Evolutionary conservation across 805 yeast species (phyloP), one percentile per base, ranked within the genome.

Genomic region (Schwanniomyces yamadae): DNA sequence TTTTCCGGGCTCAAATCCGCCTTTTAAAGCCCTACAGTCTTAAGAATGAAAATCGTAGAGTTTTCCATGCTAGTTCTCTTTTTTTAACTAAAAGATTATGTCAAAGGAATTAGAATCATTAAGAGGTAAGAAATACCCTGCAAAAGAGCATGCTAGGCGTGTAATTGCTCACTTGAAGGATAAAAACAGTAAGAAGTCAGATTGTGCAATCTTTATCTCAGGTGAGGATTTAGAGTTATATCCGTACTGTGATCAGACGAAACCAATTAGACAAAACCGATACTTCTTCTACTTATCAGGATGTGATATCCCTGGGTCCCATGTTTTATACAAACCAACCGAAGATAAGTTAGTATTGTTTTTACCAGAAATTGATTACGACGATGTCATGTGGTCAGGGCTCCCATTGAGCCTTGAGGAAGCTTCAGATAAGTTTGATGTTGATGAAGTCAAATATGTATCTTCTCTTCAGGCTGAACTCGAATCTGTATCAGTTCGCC

Each of bases 361-460:
- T 52, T 67, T 93, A 34, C 97, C 98, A 1, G 76, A 84, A 35
- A 71, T 91, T 25, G 96, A 89, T 53, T 63, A 73, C 28, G 98
- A 93, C 28, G 96, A 87, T 54, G 84, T 91, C 27, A 84, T 93
- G 88, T 91, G 99, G 99, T 82, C 93, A 39, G 99, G 99, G 0
- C 54, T 83, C 60, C 99, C 99, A 4, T 44, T 87, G 34, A 65
- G 77, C 25, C 44, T 71, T 3, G 81, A 82, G 31, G 80, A 82
- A 13, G 96, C 96, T 0, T 36, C 59, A 32, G 55, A 66, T 14
- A 71, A 69, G 42, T 91, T 63, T 48, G 96, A 91, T 51, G 90
- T 88, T 20, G 98, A 93, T 57, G 83, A 78, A 28, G 95, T 90
- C 31, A 58, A 76, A 39, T 85, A 82, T 50, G 74, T 71, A 8